A percentile compares a stretch with the other conserved stretches of the same genome.
phyloP scores from a whole-genome alignment of 2,329 filamentous ascomycete species.

The Penicillium crustosum region DNA sequence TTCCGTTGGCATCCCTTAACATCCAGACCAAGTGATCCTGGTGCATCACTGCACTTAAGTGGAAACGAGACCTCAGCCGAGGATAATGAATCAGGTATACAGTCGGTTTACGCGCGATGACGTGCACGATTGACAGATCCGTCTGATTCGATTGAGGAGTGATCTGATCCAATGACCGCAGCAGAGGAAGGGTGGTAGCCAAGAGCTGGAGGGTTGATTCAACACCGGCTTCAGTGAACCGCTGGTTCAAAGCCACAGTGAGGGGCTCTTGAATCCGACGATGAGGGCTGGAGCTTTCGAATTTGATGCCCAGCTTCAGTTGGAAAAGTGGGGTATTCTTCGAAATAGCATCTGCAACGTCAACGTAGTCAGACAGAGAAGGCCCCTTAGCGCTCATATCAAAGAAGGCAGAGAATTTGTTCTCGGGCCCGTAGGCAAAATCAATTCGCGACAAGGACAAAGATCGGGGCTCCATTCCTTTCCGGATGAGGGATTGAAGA shows the following conservation, averaged over 20 bases:
- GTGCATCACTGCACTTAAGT: slow-evolving; percentile 30
- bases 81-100: slow-evolving; percentile 40
- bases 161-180: slow-evolving; percentile 39
- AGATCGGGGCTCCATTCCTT: slow-evolving; percentile 33
- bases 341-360: slow-evolving; percentile 24
- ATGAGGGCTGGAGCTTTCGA: slow-evolving; percentile 40
- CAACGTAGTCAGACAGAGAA: slow-evolving; percentile 18
- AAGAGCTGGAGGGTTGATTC: slow-evolving; percentile 35
- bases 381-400: slow-evolving; percentile 31
- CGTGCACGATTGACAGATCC: slow-evolving; percentile 29
- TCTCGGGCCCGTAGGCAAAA: slow-evolving; percentile 36
- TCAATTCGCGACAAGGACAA: slow-evolving; percentile 38
- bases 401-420: slow-evolving; percentile 33
- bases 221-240: slow-evolving; percentile 31
- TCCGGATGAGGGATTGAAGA: slow-evolving; percentile 35
- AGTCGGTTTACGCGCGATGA: slow-evolving; percentile 39
- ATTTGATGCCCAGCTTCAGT: slow-evolving; percentile 34
- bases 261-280: slow-evolving; percentile 43
- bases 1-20: slow-evolving; percentile 31
- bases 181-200: slow-evolving; percentile 39
- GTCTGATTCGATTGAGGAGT: slow-evolving; percentile 27
- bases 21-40: slow-evolving; percentile 37
- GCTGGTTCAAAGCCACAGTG: slow-evolving; percentile 37
- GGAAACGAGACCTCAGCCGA: slow-evolving; percentile 33
- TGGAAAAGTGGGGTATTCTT: slow-evolving; percentile 29